Evolutionary conservation across 2,329 filamentous ascomycete species (phyloP).

Genomic region (Domatiomyces catenatus): DNA sequence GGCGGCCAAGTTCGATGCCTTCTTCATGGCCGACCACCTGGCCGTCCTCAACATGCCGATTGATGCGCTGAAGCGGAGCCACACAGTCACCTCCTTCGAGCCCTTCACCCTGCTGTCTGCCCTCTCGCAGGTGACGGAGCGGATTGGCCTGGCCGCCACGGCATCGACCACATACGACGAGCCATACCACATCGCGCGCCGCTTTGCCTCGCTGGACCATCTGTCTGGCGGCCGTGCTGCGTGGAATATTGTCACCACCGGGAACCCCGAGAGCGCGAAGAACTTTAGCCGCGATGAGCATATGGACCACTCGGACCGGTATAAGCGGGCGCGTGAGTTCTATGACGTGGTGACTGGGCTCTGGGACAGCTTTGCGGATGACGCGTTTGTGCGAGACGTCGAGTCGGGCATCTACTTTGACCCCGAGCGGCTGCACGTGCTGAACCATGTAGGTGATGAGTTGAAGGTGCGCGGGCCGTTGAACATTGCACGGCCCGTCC

Average conservation of each 20-base stretch:
- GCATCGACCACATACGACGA: constrained; percentile 41
- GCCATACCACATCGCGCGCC: constrained; percentile 39
- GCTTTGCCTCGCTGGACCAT: constrained; percentile 40
- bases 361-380: constrained; percentile 42
- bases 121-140: constrained; percentile 33
- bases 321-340: constrained; percentile 38
- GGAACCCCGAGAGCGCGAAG: constrained; percentile 37
- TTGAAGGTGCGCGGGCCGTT: constrained; percentile 34
- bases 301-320: constrained; percentile 34
- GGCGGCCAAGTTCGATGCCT: constrained; percentile 40
- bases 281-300: constrained; percentile 39
- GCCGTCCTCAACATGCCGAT: constrained; percentile 42
- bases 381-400: constrained; percentile 36
- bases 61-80: constrained; percentile 41
- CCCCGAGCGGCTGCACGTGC: constrained; percentile 36
- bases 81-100: constrained; percentile 44
- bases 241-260: constrained; percentile 42
- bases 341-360: constrained; percentile 39
- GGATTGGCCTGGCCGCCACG: constrained; percentile 39
- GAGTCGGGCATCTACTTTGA: constrained; percentile 37
- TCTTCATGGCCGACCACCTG: constrained; percentile 42
- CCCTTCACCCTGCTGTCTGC: constrained; percentile 39
- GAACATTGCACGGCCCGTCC: constrained; percentile 38
- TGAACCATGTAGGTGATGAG: constrained; percentile 37
- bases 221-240: constrained; percentile 36